These are phyloP conservation scores for Backusella australiensis DNA, from an alignment of 192 early-diverging fungal species.

Conservation along the genomic window DNA sequence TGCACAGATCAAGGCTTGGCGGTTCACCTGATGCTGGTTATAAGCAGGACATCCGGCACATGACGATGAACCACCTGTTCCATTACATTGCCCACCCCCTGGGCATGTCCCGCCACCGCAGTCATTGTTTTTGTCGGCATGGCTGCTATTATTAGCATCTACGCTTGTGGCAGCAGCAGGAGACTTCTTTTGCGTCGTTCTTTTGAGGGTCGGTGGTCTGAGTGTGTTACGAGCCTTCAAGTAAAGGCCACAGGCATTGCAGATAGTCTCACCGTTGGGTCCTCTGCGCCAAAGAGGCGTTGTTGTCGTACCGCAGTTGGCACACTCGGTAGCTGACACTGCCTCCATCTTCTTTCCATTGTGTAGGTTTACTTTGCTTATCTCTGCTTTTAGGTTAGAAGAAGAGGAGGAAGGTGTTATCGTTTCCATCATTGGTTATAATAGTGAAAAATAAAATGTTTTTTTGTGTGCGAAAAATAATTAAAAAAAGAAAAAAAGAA, in stretches of 20 bases:
- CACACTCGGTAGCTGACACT: slow-evolving; percentile 61
- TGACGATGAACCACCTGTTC: slow-evolving; percentile 66
- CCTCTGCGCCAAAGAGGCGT: slow-evolving; percentile 93
- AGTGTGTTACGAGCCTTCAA: slow-evolving; percentile 51
- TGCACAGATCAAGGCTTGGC: slow-evolving; percentile 60
- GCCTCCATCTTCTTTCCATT: slow-evolving; percentile 7
- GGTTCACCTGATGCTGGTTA: slow-evolving; percentile 66
- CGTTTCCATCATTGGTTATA: slow-evolving; percentile 4
- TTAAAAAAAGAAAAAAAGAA: neutral
- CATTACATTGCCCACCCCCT: slow-evolving; percentile 75
- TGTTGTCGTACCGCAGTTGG: slow-evolving; percentile 86
- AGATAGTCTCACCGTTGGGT: slow-evolving; percentile 85
- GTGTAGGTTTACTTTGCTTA: neutral
- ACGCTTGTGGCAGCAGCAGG: slow-evolving; percentile 20
- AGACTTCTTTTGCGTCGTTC: slow-evolving; percentile 27
- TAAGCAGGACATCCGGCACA: slow-evolving; percentile 78
- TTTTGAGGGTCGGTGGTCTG: slow-evolving; percentile 50
- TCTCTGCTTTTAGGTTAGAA: neutral
- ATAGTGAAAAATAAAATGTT: neutral
- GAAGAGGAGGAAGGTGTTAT: neutral
- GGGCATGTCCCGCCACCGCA: slow-evolving; percentile 63
- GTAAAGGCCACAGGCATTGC: slow-evolving; percentile 91
- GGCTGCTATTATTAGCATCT: neutral
- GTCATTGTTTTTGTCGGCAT: slow-evolving; percentile 8
- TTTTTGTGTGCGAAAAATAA: neutral